Evolutionary conservation across 192 early-diverging fungal species (phyloP).

Genomic region (Radiomyces spectabilis): DNA sequence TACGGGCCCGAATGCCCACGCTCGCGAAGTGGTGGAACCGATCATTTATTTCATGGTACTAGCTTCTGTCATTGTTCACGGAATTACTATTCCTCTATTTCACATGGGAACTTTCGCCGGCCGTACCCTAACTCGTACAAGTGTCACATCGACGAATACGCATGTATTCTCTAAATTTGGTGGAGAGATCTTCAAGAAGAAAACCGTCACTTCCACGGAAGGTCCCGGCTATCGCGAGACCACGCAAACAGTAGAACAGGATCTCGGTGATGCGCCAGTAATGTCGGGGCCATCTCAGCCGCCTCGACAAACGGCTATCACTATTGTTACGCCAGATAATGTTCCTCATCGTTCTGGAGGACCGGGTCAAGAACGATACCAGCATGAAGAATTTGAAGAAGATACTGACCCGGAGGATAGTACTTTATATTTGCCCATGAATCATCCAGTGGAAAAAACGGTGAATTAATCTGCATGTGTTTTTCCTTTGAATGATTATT

Average conservation of each 20-base stretch:
- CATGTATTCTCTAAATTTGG: background rate
- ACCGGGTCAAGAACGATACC: too few relatives aligned
- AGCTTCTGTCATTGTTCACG: slow-evolving; percentile 75
- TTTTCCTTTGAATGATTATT: too few relatives aligned
- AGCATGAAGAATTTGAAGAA: too few relatives aligned
- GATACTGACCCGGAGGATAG: too few relatives aligned
- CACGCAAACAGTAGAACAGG: background rate
- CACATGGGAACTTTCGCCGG: slow-evolving; percentile 40
- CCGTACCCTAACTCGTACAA: slow-evolving; percentile 20
- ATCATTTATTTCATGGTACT: slow-evolving; percentile 68
- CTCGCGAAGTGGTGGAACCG: slow-evolving; percentile 34
- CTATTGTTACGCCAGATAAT: slow-evolving; percentile 9
- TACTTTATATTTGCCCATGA: too few relatives aligned
- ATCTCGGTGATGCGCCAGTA: background rate
- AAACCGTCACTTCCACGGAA: background rate
- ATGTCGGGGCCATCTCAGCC: background rate
- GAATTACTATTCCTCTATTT: slow-evolving; percentile 68
- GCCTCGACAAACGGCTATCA: slow-evolving; percentile 11
- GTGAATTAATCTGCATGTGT: too few relatives aligned
- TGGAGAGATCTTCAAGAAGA: background rate
- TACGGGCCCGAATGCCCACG: slow-evolving; percentile 22
- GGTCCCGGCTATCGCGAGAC: background rate
- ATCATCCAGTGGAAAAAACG: too few relatives aligned
- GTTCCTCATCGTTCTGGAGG: background rate
- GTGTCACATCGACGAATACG: background rate